Conservation (phyloP, 2,329 filamentous ascomycete species). For the Rosellinia necatrix region DNA sequence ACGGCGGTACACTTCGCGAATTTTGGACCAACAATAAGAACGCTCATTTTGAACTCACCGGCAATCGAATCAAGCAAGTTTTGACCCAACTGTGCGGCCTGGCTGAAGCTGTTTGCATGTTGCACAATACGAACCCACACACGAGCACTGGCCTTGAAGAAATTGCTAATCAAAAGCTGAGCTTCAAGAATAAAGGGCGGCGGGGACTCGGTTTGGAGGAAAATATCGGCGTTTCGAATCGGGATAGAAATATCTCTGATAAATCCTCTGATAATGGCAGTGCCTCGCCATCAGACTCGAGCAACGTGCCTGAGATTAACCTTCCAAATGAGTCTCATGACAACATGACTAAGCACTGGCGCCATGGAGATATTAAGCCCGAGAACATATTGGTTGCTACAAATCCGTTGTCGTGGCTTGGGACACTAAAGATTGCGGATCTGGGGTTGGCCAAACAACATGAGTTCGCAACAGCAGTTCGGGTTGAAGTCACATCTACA, state of each 20-base stretch:
- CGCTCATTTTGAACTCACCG: neutral
- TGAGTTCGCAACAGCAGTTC: constrained; percentile 11
- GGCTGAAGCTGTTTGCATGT: constrained; percentile 2
- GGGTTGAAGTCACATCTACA: constrained; percentile 17
- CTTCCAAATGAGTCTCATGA: neutral
- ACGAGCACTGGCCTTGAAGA: constrained; percentile 5
- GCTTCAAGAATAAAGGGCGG: no score
- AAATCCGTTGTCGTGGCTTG: constrained; percentile 2
- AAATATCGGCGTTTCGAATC: no score
- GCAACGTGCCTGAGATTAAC: neutral
- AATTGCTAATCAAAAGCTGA: no score
- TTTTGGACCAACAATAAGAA: constrained; percentile 20
- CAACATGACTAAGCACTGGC: constrained; percentile 4
- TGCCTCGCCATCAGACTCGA: neutral
- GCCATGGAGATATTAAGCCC: constrained; percentile 30
- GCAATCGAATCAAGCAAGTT: neutral
- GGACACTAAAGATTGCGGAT: constrained; percentile 27
- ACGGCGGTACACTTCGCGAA: constrained; percentile 27
- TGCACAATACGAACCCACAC: constrained; percentile 18
- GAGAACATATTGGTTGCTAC: constrained; percentile 31
- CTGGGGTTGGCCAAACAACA: constrained; percentile 27
- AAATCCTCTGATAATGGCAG: no score
- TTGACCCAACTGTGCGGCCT: constrained; percentile 19
- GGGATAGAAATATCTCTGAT: no score
- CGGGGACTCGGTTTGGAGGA: neutral